A percentile compares a stretch with the other conserved stretches of the same genome.
These are phyloP conservation scores for Ophiostoma australiae DNA, from an alignment of 2,329 filamentous ascomycete species.

Conservation along the genomic window DNA sequence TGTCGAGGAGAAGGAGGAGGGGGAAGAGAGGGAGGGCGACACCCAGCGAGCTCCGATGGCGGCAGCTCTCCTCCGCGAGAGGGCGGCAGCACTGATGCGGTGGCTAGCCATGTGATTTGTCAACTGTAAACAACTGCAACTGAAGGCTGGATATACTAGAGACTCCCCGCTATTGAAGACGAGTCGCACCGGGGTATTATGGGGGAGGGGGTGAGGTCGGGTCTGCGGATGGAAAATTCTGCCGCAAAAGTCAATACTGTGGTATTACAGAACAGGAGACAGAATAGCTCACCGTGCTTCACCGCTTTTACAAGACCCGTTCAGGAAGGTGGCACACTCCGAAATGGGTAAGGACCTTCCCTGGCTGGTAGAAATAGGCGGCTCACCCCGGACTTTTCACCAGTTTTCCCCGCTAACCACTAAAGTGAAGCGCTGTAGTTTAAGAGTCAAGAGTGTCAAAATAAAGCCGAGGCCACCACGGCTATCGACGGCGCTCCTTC, in stretches of 20 bases:
- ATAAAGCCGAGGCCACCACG: conserved; percentile 17
- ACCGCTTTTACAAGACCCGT: conserved; percentile 9
- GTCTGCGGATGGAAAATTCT: conserved; percentile 14
- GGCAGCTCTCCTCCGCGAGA: conserved; percentile 7
- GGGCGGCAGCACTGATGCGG: conserved; percentile 9
- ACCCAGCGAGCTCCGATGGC: conserved; percentile 9
- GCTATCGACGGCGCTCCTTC: conserved; percentile 24
- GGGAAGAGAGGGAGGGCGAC: not conserved
- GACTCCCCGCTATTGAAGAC: not conserved
- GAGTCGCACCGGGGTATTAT: not conserved
- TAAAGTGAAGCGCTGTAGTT: conserved; percentile 7
- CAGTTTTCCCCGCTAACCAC: conserved; percentile 10
- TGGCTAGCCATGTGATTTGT: conserved; percentile 13
- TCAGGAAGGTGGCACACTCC: not conserved
- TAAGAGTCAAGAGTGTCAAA: not conserved
- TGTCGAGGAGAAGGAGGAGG: not conserved
- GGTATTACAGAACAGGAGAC: not conserved
- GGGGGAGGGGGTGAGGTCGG: conserved; percentile 10
- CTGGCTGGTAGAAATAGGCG: not conserved
- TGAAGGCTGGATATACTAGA: not conserved
- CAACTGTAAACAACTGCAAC: not conserved
- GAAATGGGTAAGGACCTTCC: not conserved
- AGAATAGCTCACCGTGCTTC: conserved; percentile 1
- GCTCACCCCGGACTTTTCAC: conserved; percentile 20
- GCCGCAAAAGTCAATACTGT: conserved; percentile 3